Conservation (phyloP, 1,284 basidiomycete genomes). For the Psilocybe mexicana region DNA sequence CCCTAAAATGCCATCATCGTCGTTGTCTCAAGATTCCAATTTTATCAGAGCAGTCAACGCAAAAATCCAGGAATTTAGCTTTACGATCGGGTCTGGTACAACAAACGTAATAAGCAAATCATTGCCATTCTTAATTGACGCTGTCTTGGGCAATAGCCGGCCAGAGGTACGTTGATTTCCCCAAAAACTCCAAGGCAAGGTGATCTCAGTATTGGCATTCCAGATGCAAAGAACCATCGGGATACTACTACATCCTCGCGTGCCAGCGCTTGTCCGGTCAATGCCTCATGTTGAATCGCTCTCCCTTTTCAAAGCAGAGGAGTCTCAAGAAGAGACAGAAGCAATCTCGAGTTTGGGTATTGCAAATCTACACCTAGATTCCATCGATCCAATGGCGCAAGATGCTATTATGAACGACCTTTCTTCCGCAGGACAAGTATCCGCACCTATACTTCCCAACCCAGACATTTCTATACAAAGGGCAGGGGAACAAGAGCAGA, state of each 20-base stretch:
- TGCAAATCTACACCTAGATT: slow-evolving; percentile 15
- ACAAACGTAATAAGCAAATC: slow-evolving; percentile 59
- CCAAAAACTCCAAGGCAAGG: neutral
- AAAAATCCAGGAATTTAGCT: slow-evolving; percentile 48
- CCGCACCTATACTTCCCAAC: neutral
- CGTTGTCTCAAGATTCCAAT: slow-evolving; percentile 53
- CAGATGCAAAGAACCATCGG: slow-evolving; percentile 49
- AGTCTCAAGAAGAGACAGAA: slow-evolving; percentile 58
- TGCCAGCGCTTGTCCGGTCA: slow-evolving; percentile 71
- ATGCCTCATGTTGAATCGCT: slow-evolving; percentile 65
- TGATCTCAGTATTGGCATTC: neutral
- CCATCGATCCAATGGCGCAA: slow-evolving; percentile 15
- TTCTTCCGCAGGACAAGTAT: neutral
- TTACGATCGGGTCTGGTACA: slow-evolving; percentile 53
- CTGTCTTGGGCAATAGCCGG: slow-evolving; percentile 24
- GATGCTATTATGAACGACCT: slow-evolving; percentile 26
- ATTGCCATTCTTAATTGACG: slow-evolving; percentile 50
- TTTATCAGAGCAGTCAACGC: slow-evolving; percentile 46
- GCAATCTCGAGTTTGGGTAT: slow-evolving; percentile 45
- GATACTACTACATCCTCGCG: slow-evolving; percentile 70
- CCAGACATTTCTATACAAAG: neutral
- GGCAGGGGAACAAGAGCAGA: neutral
- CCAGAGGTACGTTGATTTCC: slow-evolving; percentile 29
- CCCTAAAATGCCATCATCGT: slow-evolving; percentile 53
- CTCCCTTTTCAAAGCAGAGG: slow-evolving; percentile 60